phyloP scores from a whole-genome alignment of 1,284 basidiomycete genomes.

The Microbotryum scabiosae region DNA sequence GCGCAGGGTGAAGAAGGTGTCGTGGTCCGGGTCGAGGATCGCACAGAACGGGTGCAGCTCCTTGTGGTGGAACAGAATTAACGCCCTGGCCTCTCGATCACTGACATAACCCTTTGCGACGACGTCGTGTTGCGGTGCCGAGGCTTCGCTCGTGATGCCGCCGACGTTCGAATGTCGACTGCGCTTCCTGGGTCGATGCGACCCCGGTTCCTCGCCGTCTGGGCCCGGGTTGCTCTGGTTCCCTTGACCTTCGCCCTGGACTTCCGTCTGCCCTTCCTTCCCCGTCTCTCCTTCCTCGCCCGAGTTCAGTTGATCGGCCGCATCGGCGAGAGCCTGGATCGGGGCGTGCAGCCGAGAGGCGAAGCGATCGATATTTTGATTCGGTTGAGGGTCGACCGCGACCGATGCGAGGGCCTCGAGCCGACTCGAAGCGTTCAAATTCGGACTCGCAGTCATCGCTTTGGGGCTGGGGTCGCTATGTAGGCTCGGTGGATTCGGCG shows the following conservation, averaged over 20 bases:
- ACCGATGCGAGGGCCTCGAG: slow-evolving; percentile 16
- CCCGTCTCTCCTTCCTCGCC: neutral
- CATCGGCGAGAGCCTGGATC: slow-evolving; percentile 12
- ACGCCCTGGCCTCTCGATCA: slow-evolving; percentile 28
- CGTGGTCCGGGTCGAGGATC: slow-evolving; percentile 10
- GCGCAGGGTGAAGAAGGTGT: slow-evolving; percentile 11
- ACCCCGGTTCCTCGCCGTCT: neutral
- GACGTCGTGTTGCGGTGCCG: neutral
- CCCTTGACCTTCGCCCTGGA: neutral
- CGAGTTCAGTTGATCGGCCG: slow-evolving; percentile 8
- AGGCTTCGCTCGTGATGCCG: too few species aligned
- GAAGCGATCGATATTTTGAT: slow-evolving; percentile 12
- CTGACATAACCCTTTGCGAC: slow-evolving; percentile 20
- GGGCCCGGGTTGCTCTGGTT: neutral
- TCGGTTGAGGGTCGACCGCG: slow-evolving; percentile 8
- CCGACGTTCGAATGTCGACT: neutral
- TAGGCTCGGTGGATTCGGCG: neutral
- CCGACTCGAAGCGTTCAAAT: neutral
- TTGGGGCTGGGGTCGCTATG: neutral
- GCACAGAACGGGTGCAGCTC: slow-evolving; percentile 16
- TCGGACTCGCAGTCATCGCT: neutral
- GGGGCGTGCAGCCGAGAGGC: slow-evolving; percentile 6
- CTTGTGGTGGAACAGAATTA: slow-evolving; percentile 7
- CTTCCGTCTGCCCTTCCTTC: neutral
- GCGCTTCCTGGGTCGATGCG: neutral